Base-by-base conservation (phyloP, 495 filamentous ascomycete genomes). In the Friedmanniomyces simplex region DNA sequence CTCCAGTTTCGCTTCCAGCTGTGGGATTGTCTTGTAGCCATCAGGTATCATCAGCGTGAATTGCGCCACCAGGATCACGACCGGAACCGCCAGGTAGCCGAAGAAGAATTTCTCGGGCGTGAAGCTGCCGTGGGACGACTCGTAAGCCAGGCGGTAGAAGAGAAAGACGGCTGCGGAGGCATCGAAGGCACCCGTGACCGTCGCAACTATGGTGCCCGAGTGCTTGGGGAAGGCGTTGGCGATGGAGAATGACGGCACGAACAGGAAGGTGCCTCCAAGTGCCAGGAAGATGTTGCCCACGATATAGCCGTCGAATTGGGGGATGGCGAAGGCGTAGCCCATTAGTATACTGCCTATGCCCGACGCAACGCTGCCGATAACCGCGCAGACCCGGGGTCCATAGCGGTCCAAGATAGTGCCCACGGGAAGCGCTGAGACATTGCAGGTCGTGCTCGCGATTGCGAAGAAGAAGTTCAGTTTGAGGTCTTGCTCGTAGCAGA, bases 141-240 rank as follows among this genome's bases (percentile, higher is more conserved):
- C 74, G 65, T 87, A 93, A 22, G 87, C 69, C 34, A 95, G 71
- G 1, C 89, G 80, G 67, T 94, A 94, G 25, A 90, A 64, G 12
- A 96, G 76, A 65, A 96, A 96, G 0, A 95, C 63, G 12, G 89
- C 88, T 64, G 84, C 89, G 1, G 86, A 90, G 0, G 89, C 83
- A 69, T 96, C 90, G 63, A 95, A 96, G 37, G 89, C 89, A 3
- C 90, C 90, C 0, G 89, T 96, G 25, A 96, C 74, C 37, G 89
- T 77, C 0, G 90, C 88, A 5, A 96, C 73, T 52, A 96, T 91
- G 18, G 91, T 70, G 2, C 90, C 90, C 0, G 88, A 91, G 59
- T 84, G 81, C 18, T 77, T 76, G 1, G 89, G 89, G 64, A 96
- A 95, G 13, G 89, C 83, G 64, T 96, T 96, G 30, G 87, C 89